Conservation (phyloP, 257 asterid genomes). For the Solanum bulbocastanum region DNA sequence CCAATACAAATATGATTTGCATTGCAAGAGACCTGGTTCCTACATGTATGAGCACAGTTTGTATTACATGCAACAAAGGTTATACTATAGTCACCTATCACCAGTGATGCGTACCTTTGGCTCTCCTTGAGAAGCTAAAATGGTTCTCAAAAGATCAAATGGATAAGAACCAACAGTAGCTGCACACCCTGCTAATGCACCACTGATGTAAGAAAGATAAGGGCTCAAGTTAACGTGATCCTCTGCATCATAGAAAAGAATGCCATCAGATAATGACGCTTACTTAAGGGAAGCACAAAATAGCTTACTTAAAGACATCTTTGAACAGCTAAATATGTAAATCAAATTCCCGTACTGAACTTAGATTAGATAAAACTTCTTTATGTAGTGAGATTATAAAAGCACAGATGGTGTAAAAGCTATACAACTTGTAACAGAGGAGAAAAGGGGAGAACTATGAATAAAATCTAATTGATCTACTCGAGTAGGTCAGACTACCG, state of each 20-base stretch:
- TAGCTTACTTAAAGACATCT: background rate
- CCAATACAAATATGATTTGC: background rate
- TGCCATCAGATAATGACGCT: background rate
- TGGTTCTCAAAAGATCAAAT: conserved; percentile 84
- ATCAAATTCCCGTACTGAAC: background rate
- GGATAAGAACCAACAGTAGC: conserved; percentile 97
- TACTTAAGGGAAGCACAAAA: background rate
- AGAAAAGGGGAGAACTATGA: background rate
- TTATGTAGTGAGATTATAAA: background rate
- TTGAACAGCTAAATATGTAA: background rate
- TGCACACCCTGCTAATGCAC: conserved; percentile 91
- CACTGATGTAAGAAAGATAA: conserved; percentile 75
- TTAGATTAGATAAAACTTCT: background rate
- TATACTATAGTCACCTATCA: background rate
- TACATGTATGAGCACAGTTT: background rate
- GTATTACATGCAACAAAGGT: background rate
- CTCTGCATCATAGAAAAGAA: conserved; percentile 38
- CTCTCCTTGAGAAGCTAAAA: conserved; percentile 97
- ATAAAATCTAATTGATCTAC: background rate
- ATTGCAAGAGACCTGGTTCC: background rate
- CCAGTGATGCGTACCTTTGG: conserved; percentile 51
- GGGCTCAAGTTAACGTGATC: conserved; percentile 74
- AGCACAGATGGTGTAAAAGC: background rate
- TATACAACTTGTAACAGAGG: background rate
- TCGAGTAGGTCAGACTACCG: background rate